phyloP scores from a whole-genome alignment of 305 asterid species.

The Striga hermonthica region DNA sequence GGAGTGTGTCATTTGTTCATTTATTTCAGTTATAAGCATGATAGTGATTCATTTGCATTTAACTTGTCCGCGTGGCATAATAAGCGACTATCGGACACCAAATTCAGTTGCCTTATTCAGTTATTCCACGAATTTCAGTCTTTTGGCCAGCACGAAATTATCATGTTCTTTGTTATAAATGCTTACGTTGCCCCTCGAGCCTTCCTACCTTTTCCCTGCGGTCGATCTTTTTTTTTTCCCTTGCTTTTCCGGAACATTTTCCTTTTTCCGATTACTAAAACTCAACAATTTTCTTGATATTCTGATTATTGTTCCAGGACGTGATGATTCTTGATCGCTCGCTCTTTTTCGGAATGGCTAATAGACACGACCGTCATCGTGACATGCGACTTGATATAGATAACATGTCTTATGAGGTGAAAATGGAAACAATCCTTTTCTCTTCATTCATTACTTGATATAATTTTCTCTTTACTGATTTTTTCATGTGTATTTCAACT shows the following conservation, averaged over 20 bases:
- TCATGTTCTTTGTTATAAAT: too few relatives aligned
- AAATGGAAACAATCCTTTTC: neutral
- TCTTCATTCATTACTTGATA: neutral
- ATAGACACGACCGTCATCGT: conserved; percentile 67
- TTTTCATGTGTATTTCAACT: conserved; percentile 4
- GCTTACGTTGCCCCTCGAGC: too few relatives aligned
- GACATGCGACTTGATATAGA: conserved; percentile 98
- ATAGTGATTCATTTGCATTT: too few relatives aligned
- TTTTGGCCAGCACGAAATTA: too few relatives aligned
- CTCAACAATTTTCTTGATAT: conserved; percentile 1
- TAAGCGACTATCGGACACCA: too few relatives aligned
- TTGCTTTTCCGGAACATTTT: neutral
- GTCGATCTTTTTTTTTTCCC: too few relatives aligned
- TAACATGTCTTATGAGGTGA: conserved; percentile 97
- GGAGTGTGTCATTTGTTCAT: too few relatives aligned
- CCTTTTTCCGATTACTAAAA: conserved; percentile 5
- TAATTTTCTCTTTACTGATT: neutral
- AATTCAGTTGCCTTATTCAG: too few relatives aligned
- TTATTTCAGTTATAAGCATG: too few relatives aligned
- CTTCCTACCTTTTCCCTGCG: too few relatives aligned
- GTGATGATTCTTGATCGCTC: conserved; percentile 85
- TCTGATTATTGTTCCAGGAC: conserved; percentile 46
- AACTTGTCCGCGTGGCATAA: too few relatives aligned
- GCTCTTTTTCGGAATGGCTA: conserved; percentile 68
- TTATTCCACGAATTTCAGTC: too few relatives aligned